phyloP scores from a whole-genome alignment of 495 filamentous ascomycete genomes.

The Chaetomium tenue region DNA sequence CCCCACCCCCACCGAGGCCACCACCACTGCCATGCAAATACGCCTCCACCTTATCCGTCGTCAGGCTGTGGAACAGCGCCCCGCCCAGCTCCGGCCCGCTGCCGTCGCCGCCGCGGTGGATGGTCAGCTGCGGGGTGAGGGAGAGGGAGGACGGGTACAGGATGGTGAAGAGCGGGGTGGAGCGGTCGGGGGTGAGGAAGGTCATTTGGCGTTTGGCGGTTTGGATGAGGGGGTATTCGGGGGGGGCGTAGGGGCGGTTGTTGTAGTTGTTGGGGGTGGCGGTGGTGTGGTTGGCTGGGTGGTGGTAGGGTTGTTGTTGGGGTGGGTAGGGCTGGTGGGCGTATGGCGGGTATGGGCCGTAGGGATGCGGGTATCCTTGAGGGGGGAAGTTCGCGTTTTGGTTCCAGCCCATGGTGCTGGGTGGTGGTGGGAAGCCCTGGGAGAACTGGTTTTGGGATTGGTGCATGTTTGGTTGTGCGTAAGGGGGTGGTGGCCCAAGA shows the following conservation, averaged over 20 bases:
- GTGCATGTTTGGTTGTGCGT: neutral
- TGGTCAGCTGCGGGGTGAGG: neutral
- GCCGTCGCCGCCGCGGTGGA: neutral
- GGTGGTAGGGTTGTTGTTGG: neutral
- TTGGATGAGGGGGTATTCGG: conserved; percentile 6
- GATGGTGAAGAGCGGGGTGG: conserved; percentile 1
- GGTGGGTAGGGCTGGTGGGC: neutral
- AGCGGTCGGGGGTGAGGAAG: conserved; percentile 4
- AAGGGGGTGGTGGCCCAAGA: conserved; percentile 1
- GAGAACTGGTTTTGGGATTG: neutral
- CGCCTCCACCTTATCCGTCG: conserved; percentile 5
- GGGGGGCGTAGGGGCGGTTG: neutral
- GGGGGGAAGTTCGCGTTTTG: neutral
- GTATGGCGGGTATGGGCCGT: neutral
- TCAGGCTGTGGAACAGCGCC: neutral
- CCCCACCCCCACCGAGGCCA: neutral
- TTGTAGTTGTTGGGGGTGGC: neutral
- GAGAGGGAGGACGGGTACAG: neutral
- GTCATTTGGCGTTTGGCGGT: conserved; percentile 13
- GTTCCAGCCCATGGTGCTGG: neutral
- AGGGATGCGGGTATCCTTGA: neutral
- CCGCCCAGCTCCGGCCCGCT: conserved; percentile 4
- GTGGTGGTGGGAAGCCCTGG: neutral
- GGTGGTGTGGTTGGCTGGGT: neutral
- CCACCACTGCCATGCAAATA: neutral